A percentile compares a stretch with the other conserved stretches of the same genome.
Evolutionary conservation across 2,329 filamentous ascomycete genomes (phyloP).

Genomic region (Sarocladium kiliense): DNA sequence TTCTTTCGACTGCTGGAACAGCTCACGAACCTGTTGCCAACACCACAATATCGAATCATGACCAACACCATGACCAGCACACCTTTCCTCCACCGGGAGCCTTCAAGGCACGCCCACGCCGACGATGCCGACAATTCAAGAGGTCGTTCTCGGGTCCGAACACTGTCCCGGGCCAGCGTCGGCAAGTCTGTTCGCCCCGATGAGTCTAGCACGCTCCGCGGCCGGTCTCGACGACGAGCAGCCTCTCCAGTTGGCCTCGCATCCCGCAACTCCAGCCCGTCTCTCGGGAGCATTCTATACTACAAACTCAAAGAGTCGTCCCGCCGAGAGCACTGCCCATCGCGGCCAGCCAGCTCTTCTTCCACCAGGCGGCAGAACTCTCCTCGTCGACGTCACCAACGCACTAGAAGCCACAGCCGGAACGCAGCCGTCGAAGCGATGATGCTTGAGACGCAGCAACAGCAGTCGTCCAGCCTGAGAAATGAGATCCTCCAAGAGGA

Average conservation of each 20-base stretch:
- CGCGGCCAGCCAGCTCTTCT: conserved; percentile 28
- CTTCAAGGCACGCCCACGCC: neutral
- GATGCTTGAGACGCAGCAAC: conserved; percentile 15
- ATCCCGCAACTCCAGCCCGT: conserved; percentile 28
- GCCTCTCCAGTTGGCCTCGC: conserved; percentile 27
- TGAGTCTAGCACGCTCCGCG: conserved; percentile 37
- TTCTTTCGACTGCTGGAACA: neutral
- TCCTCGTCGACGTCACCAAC: conserved; percentile 27
- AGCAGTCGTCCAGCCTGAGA: conserved; percentile 23
- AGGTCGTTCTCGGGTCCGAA: conserved; percentile 35
- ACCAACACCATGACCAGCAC: conserved; percentile 1
- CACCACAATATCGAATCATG: neutral
- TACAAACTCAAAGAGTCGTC: conserved; percentile 34
- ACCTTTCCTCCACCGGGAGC: neutral
- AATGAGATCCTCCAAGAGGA: conserved; percentile 26
- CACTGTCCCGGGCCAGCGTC: conserved; percentile 24
- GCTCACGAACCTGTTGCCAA: neutral
- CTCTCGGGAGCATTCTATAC: conserved; percentile 33
- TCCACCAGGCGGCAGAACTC: conserved; percentile 22
- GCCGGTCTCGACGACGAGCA: conserved; percentile 34
- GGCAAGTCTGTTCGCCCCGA: conserved; percentile 28
- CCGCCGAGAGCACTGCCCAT: conserved; percentile 37
- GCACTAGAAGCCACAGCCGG: conserved; percentile 34
- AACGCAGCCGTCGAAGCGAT: neutral
- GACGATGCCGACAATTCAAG: conserved; percentile 17